Evolutionary conservation across 1,284 basidiomycete species (phyloP).

Genomic region (Ganoderma sp.): DNA sequence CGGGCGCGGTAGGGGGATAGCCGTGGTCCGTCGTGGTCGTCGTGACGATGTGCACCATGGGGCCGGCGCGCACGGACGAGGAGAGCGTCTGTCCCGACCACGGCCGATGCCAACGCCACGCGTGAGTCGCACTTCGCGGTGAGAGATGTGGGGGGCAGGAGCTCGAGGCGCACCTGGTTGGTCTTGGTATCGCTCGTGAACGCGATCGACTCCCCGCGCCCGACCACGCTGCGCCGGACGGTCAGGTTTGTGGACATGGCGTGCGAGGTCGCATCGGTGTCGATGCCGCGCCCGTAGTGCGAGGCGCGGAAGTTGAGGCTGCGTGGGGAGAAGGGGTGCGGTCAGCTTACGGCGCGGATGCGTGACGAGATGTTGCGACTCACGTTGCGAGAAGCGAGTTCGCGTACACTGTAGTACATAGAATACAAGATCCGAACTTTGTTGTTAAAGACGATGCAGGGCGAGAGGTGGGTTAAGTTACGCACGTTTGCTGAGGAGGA

Average conservation of each 20-base stretch:
- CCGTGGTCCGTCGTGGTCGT: conserved; percentile 20
- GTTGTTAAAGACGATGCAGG: too few species aligned
- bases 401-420: conserved; percentile 21
- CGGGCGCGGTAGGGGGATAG: background rate
- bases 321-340: too few species aligned
- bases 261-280: conserved; percentile 15
- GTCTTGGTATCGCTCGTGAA: conserved; percentile 10
- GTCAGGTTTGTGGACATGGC: background rate
- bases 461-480: too few species aligned
- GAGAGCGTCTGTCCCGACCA: background rate
- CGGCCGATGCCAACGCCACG: too few species aligned
- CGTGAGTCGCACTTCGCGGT: too few species aligned
- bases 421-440: background rate
- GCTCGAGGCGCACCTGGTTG: conserved; percentile 5
- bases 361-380: background rate
- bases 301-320: conserved; percentile 24
- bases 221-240: background rate
- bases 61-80: background rate
- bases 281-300: conserved; percentile 20
- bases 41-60: conserved; percentile 25
- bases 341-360: too few species aligned
- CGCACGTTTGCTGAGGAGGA: conserved; percentile 31
- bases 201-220: background rate
- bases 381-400: conserved; percentile 29
- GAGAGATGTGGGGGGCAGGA: background rate